A percentile compares a stretch with the other conserved stretches of the same genome.
phyloP scores from a whole-genome alignment of 805 yeast species.

The Candida nanaspora region DNA sequence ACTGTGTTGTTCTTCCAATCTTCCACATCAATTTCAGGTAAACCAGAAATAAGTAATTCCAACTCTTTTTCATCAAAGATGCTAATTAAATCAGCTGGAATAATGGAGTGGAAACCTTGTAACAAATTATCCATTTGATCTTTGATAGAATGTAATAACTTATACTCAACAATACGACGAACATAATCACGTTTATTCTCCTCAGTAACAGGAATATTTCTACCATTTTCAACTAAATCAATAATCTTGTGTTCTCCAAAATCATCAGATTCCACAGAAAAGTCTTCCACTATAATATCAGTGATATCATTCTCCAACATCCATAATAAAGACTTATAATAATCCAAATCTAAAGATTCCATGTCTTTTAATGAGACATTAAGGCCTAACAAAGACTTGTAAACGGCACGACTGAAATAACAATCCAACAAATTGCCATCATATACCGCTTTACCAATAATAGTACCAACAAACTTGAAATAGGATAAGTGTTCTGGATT shows the following conservation, averaged over 20 bases:
- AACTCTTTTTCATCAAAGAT: slow-evolving; percentile 94
- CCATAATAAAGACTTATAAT: slow-evolving; percentile 90
- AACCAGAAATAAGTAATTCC: slow-evolving; percentile 85
- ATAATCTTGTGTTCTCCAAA: slow-evolving; percentile 83
- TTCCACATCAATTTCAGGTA: slow-evolving; percentile 92
- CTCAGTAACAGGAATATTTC: slow-evolving; percentile 81
- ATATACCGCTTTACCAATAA: slow-evolving; percentile 89
- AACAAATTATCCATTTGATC: slow-evolving; percentile 84
- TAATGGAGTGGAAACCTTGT: slow-evolving; percentile 83
- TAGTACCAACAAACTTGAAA: slow-evolving; percentile 89
- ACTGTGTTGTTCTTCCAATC: slow-evolving; percentile 90
- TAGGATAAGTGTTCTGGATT: slow-evolving; percentile 91
- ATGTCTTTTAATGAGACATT: slow-evolving; percentile 84
- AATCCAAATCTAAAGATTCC: slow-evolving; percentile 89
- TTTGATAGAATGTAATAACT: slow-evolving; percentile 72
- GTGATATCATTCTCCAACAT: slow-evolving; percentile 96
- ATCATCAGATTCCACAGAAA: slow-evolving; percentile 88
- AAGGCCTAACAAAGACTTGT: slow-evolving; percentile 75
- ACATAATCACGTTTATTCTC: slow-evolving; percentile 89
- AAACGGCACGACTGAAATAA: slow-evolving; percentile 92
- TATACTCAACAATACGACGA: slow-evolving; percentile 74
- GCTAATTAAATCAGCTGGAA: slow-evolving; percentile 74
- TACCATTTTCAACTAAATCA: slow-evolving; percentile 78
- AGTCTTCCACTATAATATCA: slow-evolving; percentile 89
- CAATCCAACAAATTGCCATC: slow-evolving; percentile 86